Base-by-base conservation (phyloP, 352 stramenopile genomes). In the Pythium dissotocum region DNA sequence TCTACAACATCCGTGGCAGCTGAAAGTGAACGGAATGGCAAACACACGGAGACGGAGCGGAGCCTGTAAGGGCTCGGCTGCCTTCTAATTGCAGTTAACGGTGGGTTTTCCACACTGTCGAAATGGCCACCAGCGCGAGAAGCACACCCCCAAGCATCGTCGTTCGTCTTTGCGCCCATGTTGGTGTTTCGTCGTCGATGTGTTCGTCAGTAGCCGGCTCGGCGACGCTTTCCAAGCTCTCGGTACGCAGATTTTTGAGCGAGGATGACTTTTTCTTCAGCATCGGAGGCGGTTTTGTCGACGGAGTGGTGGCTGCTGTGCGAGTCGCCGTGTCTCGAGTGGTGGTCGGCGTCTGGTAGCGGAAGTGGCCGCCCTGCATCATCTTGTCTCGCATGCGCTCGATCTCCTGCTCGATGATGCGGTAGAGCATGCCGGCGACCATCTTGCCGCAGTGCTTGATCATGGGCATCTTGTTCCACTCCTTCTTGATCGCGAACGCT, bases 381-480 rank as follows among this genome's bases (percentile, higher is more conserved):
- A 79, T 74, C 36, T 72, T 79, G 5, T 70, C 58, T n/a, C 68
- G 77, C 73, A 80, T 83, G 16, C 66, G 66, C 49, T 85, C 82
- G 59, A 95, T 81, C 67, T 95, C 87, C 58, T 91, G 82, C 63
- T 94, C 87, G 36, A 95, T 95, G 68, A 95, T 92, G 28, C 80
- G 84, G 55, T 95, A 95, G 55, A 95, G 78, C 76, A 95, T 95
- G 7, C 77, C 79, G 33, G 84, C 76, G 26, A 95, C 84, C 54
- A 87, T 85, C 59, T 83, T 79, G 18, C 85, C 87, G 57, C 80
- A 88, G 72, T 95, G 87, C 60, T 93, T 93, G 71, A 95, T 90
- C 87, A 95, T 95, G 4, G 77, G 79, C 32, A 83, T 70, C 59
- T 95, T 95, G 55, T 94, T 80, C 87, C 87, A 95, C 58, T 95